phyloP scores from a whole-genome alignment of 805 yeast species.

The Metschnikowia aberdeeniae region DNA sequence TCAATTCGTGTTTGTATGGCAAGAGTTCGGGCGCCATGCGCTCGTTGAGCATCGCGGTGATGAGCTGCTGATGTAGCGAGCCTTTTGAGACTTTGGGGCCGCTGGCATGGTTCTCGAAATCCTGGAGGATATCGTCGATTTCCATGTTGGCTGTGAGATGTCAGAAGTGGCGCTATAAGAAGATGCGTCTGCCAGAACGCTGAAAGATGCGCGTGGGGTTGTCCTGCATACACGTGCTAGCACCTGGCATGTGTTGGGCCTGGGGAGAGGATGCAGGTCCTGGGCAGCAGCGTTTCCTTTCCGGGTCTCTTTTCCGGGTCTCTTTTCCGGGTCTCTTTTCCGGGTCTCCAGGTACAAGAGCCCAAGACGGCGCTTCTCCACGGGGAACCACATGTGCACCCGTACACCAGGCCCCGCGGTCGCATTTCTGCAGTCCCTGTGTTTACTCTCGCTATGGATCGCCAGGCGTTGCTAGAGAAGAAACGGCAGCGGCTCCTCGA shows the following conservation, averaged over 20 bases:
- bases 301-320: too few relatives aligned
- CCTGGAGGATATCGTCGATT: slow-evolving; percentile 67
- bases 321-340: too few relatives aligned
- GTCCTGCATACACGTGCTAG: background rate
- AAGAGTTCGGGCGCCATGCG: slow-evolving; percentile 84
- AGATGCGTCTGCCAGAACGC: background rate
- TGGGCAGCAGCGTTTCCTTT: too few relatives aligned
- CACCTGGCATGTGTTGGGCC: too few relatives aligned
- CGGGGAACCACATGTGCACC: background rate
- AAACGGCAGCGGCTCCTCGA: slow-evolving; percentile 34
- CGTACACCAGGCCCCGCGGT: slow-evolving; percentile 1
- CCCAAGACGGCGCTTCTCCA: too few relatives aligned
- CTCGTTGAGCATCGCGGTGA: slow-evolving; percentile 76
- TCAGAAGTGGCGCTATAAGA: background rate
- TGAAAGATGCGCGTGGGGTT: background rate
- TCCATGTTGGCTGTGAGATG: slow-evolving; percentile 35
- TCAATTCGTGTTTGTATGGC: slow-evolving; percentile 60
- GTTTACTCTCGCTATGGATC: slow-evolving; percentile 24
- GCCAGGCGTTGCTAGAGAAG: slow-evolving; percentile 37
- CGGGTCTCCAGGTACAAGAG: too few relatives aligned
- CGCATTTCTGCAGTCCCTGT: slow-evolving; percentile 12
- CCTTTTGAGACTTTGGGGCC: slow-evolving; percentile 16
- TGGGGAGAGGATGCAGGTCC: too few relatives aligned
- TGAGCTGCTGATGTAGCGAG: slow-evolving; percentile 39
- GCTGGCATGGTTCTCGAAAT: slow-evolving; percentile 46